phyloP scores from a whole-genome alignment of 1,139 yeast genomes.

The Candida mesenterica region DNA sequence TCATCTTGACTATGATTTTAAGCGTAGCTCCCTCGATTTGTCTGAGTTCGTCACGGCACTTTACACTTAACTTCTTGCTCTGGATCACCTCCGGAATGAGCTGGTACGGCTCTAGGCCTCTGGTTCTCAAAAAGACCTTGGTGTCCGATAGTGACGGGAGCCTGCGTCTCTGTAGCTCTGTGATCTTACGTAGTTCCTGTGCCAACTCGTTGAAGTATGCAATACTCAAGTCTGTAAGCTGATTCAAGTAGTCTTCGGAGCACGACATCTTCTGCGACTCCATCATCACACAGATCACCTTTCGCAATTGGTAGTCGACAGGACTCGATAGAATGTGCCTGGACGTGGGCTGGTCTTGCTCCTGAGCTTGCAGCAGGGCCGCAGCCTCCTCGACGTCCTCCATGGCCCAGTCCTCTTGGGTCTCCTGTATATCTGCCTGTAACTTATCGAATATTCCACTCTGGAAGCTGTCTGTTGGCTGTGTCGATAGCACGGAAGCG shows the following conservation, averaged over 20 bases:
- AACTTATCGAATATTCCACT: too few species aligned
- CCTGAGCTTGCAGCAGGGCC: too few species aligned
- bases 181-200: constrained; percentile 48
- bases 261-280: constrained; percentile 35
- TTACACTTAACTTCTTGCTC: constrained; percentile 17
- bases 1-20: constrained; percentile 4
- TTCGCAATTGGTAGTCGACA: constrained; percentile 36
- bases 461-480: too few species aligned
- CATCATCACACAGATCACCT: constrained; percentile 35
- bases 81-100: constrained; percentile 42
- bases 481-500: too few species aligned
- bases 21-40: constrained; percentile 5
- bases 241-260: constrained; percentile 45
- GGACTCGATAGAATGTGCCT: constrained; percentile 17
- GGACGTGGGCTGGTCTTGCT: not conserved
- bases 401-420: not conserved
- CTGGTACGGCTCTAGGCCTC: constrained; percentile 41
- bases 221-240: constrained; percentile 47
- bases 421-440: not conserved
- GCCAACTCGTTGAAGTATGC: constrained; percentile 50
- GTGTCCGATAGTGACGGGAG: constrained; percentile 61
- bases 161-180: constrained; percentile 68
- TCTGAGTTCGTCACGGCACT: constrained; percentile 9
- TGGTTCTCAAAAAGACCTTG: constrained; percentile 46
- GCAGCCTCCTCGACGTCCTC: not conserved